These are phyloP conservation scores for Nicotiana benthamiana DNA, from an alignment of 257 asterid genomes.

Conservation along the genomic window DNA sequence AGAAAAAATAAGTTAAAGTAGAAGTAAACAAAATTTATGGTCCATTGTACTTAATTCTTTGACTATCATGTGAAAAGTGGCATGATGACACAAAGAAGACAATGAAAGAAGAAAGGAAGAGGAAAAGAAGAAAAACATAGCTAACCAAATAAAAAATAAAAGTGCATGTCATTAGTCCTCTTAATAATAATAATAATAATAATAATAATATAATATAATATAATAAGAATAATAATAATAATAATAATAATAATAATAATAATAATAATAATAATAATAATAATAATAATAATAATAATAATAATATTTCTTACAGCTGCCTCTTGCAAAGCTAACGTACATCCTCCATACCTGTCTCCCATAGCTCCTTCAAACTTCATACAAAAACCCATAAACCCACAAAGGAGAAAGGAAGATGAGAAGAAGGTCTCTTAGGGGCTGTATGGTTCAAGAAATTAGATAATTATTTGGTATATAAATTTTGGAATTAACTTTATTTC, in stretches of 20 bases:
- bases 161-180: not conserved
- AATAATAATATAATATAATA: too few species aligned
- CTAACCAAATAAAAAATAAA: not conserved
- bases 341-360: not conserved
- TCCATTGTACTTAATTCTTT: not conserved
- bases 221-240: too few species aligned
- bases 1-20: too few species aligned
- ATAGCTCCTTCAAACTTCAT: not conserved
- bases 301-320: not conserved
- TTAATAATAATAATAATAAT: not conserved
- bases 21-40: too few species aligned
- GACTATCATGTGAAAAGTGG: not conserved
- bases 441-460: too few species aligned
- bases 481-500: too few species aligned
- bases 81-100: not conserved
- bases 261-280: too few species aligned
- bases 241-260: not conserved
- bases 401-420: not conserved
- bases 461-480: too few species aligned
- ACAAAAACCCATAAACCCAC: not conserved
- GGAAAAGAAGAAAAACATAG: not conserved
- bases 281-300: too few species aligned
- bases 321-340: not conserved
- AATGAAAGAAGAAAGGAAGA: not conserved
- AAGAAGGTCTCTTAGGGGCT: not conserved